Evolutionary conservation across 192 early-diverging fungal species (phyloP), one percentile per base, ranked within the genome.

Genomic region (Phycomyces nitens): DNA sequence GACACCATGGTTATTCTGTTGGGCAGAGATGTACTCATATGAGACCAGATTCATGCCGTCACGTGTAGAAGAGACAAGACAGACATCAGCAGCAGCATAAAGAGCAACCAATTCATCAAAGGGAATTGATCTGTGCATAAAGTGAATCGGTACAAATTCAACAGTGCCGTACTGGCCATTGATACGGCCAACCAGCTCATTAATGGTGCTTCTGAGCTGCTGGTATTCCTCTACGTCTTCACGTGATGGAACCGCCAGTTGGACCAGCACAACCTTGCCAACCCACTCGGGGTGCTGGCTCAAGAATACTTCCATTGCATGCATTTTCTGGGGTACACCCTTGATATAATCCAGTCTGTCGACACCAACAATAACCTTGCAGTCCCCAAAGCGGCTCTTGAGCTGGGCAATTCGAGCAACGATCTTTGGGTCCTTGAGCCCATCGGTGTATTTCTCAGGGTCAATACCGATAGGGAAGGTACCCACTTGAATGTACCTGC

Each of bases 11-110:
- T 91, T 86, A 56, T 92, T 79, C 75, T 92, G 89, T 75, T 93
- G 92, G 62, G 88, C 89, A 12, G 94, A 91, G 64, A 98, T 94
- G 65, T 96, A 99, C 81, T 99, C 98, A 77, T 97, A 99, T 18
- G 94, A 96, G 3, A 95, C 98, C 51, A 99, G 75, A 74, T 99
- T 99, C 98, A 99, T 99, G 44, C 98, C 98, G 77, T 99, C 96
- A 62, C 98, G 86, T 6, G 98, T 99, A 44, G 95, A 97, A 27
- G 96, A 93, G 15, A 99, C 88, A 52, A 99, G 74, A 61, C 98
- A 99, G 10, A 90, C 96, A 77, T 99, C 98, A 0, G 95, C 87
- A 20, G 95, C 85, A 0, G 96, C 92, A 76, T 99, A 99, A 44
- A 99, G 86, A 11, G 96, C 84, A 3, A 97, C 94, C 20, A 99